Base-by-base conservation (phyloP, 2,329 filamentous ascomycete species). In the Chaetomium strumarium region DNA sequence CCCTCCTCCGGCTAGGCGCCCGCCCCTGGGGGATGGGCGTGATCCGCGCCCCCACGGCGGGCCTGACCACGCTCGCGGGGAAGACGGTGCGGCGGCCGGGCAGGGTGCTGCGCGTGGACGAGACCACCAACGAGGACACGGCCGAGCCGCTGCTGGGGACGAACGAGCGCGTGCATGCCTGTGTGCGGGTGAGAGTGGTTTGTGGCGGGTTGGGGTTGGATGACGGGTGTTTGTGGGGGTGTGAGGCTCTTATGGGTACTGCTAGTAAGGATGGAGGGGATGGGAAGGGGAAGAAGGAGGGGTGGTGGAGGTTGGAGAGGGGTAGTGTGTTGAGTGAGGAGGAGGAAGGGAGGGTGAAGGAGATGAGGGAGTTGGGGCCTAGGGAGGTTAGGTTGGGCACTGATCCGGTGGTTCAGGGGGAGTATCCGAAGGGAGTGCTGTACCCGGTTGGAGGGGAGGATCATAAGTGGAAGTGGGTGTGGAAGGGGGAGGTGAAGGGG, bases 91-190 rank as follows among this genome's bases (percentile, higher is more conserved):
- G 67, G 13, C 59, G 58, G 11, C 71, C 71, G 3, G 72, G 71
- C 1, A 55, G 68, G 12, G 68, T 67, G 42, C 62, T 64, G 29
- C 63, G 71, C 17, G 63, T 69, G 9, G 66, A 73, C 58, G 66
- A 70, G 41, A 62, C 67, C 19, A 69, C 64, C 7, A 72, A 72
- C 47, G 50, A 61, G n/a, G 62, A 65, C 24, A 71, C 67, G 1
- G 53, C 59, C 11, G 60, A 68, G 47, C 67, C 68, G 6, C 62
- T 74, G 52, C 49, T 65, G 3, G 62, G 67, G 40, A 74, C 71
- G 0, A 62, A 64, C 51, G 71, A 74, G 59, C 60, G 68, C 14
- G 64, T 74, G 8, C 67, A 69, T 38, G 58, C 55, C 11, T 59
- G 56, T 11, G 67, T 65, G 20, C 53, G 67, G 10, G 60, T 68